Evolutionary conservation across 352 stramenopile genomes (phyloP), one percentile per base, ranked within the genome.

Genomic region (Lagenidium giganteum): DNA sequence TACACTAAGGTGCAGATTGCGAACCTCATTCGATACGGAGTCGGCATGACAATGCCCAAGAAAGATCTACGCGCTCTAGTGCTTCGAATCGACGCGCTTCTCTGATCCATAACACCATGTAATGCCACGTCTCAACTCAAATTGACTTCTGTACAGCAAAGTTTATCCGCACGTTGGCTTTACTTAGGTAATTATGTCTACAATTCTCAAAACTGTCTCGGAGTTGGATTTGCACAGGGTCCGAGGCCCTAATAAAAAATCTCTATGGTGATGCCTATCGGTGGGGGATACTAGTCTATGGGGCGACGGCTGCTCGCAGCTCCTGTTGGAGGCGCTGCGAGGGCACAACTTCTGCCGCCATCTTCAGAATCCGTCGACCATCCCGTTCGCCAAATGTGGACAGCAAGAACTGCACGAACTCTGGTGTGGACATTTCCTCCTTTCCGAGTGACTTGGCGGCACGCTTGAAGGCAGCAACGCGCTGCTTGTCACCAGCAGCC

Each of bases 371-470:
- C n/a, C 82, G 62, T 25, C 70, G 54, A 4, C 71, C 71, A 46
- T 72, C 58, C n/a, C 52, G 47, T 13, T 74, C 69, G 26, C 70
- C 70, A 41, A 87, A 86, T 8, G 69, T 84, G 27, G 59, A 49
- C 26, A 64, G 66, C 47, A 87, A 38, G 26, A 85, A 83, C 27
- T 58, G 40, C 9, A 83, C 70, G 43, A 89, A 89, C 21, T 67
- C 69, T 39, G 68, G 51, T 4, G 64, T 67, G 20, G 59, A 74
- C 74, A 89, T 87, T 23, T 87, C 70, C 43, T 83, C 61, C 30
- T 71, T 87, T 20, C 77, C 77, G 18, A 89, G 67, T 5, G 70
- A 69, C 33, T 85, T 84, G 5, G 77, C 77, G 12, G 70, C 70
- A 26, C 76, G 67, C 47, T 86, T 87, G 45, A 90, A 90, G 23